These are phyloP conservation scores for Pyrenula massariospora DNA, from an alignment of 495 filamentous ascomycete species.

Conservation along the genomic window DNA sequence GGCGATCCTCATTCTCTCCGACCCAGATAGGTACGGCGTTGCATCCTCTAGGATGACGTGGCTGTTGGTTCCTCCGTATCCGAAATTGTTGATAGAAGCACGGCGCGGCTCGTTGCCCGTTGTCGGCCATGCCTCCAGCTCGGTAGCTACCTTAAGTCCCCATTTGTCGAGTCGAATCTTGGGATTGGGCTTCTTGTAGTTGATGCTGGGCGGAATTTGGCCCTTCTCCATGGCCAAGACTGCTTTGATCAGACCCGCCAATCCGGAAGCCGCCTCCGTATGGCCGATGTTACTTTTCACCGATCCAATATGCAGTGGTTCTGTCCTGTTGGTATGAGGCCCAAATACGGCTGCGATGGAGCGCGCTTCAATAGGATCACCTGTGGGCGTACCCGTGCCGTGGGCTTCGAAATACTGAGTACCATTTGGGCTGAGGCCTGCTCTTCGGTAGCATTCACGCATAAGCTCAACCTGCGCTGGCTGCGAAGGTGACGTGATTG, in stretches of 20 bases:
- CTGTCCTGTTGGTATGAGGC: constrained; percentile 6
- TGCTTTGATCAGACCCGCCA: constrained; percentile 33
- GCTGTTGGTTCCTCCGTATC: constrained; percentile 13
- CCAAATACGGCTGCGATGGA: constrained; percentile 30
- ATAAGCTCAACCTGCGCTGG: constrained; percentile 17
- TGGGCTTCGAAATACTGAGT: constrained; percentile 19
- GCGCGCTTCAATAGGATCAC: constrained; percentile 17
- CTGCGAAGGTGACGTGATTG: constrained; percentile 12
- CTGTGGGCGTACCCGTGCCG: constrained; percentile 24
- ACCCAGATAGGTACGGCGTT: background rate
- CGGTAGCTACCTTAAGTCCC: constrained; percentile 9
- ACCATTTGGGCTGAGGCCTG: constrained; percentile 9
- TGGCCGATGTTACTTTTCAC: constrained; percentile 36
- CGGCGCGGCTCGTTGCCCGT: constrained; percentile 2
- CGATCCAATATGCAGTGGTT: constrained; percentile 21
- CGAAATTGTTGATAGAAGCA: constrained; percentile 8
- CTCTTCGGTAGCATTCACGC: constrained; percentile 12
- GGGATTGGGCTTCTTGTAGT: constrained; percentile 30
- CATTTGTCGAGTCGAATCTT: constrained; percentile 12
- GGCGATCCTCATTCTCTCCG: background rate
- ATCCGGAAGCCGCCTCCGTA: constrained; percentile 21
- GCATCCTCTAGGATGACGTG: constrained; percentile 8
- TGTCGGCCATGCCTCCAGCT: constrained; percentile 4
- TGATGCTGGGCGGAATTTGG: constrained; percentile 28
- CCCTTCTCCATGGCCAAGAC: constrained; percentile 27